Evolutionary conservation across 2,329 filamentous ascomycete genomes (phyloP).

Genomic region (Epichloe festucae): DNA sequence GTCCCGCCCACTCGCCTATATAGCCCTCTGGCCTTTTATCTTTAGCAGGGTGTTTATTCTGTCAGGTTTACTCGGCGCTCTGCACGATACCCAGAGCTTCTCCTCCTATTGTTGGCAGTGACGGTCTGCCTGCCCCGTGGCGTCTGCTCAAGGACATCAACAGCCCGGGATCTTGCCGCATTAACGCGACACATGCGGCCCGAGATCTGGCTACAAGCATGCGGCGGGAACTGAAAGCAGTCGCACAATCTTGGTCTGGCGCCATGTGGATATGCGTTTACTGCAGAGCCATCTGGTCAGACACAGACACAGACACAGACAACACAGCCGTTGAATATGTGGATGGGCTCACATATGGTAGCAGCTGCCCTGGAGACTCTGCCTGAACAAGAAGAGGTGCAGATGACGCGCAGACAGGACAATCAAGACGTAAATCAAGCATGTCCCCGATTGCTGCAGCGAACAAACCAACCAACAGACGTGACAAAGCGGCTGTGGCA

Average conservation of each 20-base stretch:
- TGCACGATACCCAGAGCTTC: neutral
- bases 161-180: neutral
- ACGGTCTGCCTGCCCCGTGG: neutral
- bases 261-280: neutral
- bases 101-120: neutral
- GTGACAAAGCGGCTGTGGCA: neutral
- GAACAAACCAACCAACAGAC: neutral
- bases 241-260: neutral
- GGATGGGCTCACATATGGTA: no score
- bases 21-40: neutral
- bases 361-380: no score
- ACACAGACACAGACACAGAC: no score
- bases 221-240: neutral
- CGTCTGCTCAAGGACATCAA: neutral
- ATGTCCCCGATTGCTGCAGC: neutral
- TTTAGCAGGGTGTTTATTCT: no score
- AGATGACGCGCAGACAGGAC: neutral
- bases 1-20: neutral
- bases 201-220: neutral
- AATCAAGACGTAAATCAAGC: neutral
- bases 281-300: neutral
- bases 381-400: no score
- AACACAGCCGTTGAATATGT: no score
- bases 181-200: neutral
- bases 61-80: neutral